phyloP scores from a whole-genome alignment of 1,284 basidiomycete genomes.

The Leucoagaricus sp. region DNA sequence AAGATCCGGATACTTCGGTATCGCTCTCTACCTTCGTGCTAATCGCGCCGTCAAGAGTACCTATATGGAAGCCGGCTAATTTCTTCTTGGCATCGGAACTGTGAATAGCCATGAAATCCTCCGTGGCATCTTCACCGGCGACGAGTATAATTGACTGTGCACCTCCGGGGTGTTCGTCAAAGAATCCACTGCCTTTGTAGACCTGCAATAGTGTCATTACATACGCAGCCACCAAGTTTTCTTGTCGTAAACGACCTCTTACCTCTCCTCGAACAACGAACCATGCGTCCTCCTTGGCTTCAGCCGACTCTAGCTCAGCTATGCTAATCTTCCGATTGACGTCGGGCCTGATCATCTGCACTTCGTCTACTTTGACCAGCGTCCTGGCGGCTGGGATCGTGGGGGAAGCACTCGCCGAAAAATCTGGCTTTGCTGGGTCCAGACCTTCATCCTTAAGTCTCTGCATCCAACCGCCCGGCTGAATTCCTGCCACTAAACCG shows the following conservation, averaged over 20 bases:
- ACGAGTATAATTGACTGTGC: conserved; percentile 58
- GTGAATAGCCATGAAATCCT: conserved; percentile 52
- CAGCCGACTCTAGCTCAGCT: conserved; percentile 44
- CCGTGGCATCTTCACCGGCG: conserved; percentile 64
- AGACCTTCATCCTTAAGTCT: conserved; percentile 51
- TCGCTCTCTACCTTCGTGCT: background rate
- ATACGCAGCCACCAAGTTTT: background rate
- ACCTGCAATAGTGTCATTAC: conserved; percentile 23
- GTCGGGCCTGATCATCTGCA: conserved; percentile 40
- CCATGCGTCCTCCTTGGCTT: conserved; percentile 50
- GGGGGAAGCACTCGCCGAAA: conserved; percentile 23
- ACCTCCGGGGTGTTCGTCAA: conserved; percentile 67
- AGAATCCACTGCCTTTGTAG: conserved; percentile 55
- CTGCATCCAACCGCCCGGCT: conserved; percentile 66
- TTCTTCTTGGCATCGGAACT: conserved; percentile 50
- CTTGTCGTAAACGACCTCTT: background rate
- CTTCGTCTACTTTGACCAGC: conserved; percentile 20
- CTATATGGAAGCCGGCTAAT: conserved; percentile 45
- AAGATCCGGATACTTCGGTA: conserved; percentile 28
- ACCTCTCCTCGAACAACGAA: conserved; percentile 63
- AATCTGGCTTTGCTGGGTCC: conserved; percentile 47
- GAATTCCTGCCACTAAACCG: conserved; percentile 41
- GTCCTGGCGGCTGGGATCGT: background rate
- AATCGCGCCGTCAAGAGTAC: conserved; percentile 20
- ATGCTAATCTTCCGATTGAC: conserved; percentile 45